These are phyloP conservation scores for Coelastrella sp. DNA, from an alignment of 139 green algal genomes.

Conservation along the genomic window DNA sequence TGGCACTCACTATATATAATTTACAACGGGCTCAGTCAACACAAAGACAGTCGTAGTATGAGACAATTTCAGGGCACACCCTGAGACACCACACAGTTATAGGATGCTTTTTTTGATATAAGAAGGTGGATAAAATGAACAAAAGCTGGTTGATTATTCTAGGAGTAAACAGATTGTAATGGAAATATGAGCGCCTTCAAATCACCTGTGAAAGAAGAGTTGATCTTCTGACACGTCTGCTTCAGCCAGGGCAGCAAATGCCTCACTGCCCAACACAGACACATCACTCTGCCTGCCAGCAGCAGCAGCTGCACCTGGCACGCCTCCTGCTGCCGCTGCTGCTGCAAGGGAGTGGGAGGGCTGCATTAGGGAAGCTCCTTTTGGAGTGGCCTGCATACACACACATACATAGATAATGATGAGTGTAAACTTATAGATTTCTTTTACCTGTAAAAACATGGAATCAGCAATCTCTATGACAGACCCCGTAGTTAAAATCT, in stretches of 20 bases:
- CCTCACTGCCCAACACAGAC: constrained; percentile 55
- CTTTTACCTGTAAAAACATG: too few relatives aligned
- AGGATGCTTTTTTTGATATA: too few relatives aligned
- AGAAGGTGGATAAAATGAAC: too few relatives aligned
- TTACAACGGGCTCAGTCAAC: too few relatives aligned
- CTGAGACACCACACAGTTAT: too few relatives aligned
- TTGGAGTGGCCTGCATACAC: neutral
- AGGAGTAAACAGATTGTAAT: too few relatives aligned
- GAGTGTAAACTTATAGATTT: neutral
- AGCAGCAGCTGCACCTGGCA: neutral
- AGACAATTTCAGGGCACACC: too few relatives aligned
- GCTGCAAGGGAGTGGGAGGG: constrained; percentile 53
- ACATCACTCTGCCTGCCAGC: constrained; percentile 13
- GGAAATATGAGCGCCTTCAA: neutral
- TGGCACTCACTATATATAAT: too few relatives aligned
- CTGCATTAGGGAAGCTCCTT: constrained; percentile 86
- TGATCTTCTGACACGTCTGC: constrained; percentile 76
- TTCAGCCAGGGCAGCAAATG: constrained; percentile 80
- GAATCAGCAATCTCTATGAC: too few relatives aligned
- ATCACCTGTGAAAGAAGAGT: constrained; percentile 87
- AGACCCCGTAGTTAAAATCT: too few relatives aligned
- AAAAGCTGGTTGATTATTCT: too few relatives aligned
- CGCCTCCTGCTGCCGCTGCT: neutral
- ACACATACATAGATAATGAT: neutral
- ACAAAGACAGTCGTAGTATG: too few relatives aligned